A percentile compares a stretch with the other conserved stretches of the same genome.
phyloP scores from a whole-genome alignment of 2,329 filamentous ascomycete species.

The Fusarium pilosicola region DNA sequence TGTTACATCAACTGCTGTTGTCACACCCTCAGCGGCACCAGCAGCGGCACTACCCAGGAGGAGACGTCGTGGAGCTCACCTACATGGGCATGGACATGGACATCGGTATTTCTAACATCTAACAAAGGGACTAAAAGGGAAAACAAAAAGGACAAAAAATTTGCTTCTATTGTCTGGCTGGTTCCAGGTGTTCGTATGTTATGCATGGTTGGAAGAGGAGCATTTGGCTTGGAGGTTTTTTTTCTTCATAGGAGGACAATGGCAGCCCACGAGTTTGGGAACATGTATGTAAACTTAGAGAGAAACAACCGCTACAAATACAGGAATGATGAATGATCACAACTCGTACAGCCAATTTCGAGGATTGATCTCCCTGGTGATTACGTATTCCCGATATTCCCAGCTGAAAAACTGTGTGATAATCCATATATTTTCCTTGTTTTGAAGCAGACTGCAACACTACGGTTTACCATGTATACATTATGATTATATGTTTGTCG shows the following conservation, averaged over 20 bases:
- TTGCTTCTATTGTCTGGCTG: conserved; percentile 48
- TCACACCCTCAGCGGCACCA: conserved; percentile 23
- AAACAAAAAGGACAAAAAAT: conserved; percentile 23
- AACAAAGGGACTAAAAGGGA: conserved; percentile 14
- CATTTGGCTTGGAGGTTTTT: conserved; percentile 48
- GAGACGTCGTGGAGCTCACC: conserved; percentile 47
- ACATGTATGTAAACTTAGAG: conserved; percentile 50
- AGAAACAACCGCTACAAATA: conserved; percentile 45
- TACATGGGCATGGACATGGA: conserved; percentile 53
- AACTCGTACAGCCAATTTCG: conserved; percentile 30
- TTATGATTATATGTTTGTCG: background rate
- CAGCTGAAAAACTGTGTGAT: conserved; percentile 1
- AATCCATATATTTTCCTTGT: background rate
- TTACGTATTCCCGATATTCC: conserved; percentile 3
- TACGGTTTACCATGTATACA: background rate
- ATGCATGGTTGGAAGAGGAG: conserved; percentile 49
- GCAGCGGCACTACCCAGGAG: conserved; percentile 17
- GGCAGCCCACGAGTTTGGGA: conserved; percentile 46
- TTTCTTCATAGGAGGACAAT: conserved; percentile 50
- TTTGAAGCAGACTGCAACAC: background rate
- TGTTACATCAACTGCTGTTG: conserved; percentile 45
- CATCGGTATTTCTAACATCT: conserved; percentile 42
- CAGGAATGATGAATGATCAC: conserved; percentile 45
- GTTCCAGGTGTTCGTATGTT: conserved; percentile 49
- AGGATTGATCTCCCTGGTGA: conserved; percentile 24